Percentiles rank a stretch among this genome's conserved stretches.
These are phyloP conservation scores for Cercospora zeina DNA, from an alignment of 2,329 filamentous ascomycete genomes.

Conservation along the genomic window DNA sequence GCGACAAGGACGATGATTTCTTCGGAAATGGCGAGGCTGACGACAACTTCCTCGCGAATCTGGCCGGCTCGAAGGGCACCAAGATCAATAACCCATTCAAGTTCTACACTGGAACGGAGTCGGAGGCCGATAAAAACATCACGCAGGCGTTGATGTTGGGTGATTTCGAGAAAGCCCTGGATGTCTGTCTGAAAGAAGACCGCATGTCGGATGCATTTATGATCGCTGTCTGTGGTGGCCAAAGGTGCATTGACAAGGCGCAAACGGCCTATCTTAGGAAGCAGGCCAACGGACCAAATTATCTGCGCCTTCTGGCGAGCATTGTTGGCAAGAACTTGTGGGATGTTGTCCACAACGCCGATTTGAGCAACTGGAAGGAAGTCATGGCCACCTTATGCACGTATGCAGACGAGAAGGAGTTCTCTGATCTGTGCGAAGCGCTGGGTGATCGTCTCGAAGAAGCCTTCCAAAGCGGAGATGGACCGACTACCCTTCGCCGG, in stretches of 20 bases:
- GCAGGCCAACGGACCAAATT: conserved; percentile 81
- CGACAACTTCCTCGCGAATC: conserved; percentile 82
- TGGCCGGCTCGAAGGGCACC: conserved; percentile 84
- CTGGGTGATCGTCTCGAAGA: conserved; percentile 89
- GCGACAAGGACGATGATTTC: conserved; percentile 55
- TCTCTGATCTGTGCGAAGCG: conserved; percentile 91
- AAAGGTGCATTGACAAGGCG: conserved; percentile 89
- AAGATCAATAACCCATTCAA: conserved; percentile 95
- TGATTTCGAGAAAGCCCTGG: conserved; percentile 84
- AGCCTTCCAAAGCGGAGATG: conserved; percentile 53
- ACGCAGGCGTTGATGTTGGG: conserved; percentile 87
- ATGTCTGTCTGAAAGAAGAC: conserved; percentile 83
- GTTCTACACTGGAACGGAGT: conserved; percentile 81
- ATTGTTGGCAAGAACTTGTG: conserved; percentile 96
- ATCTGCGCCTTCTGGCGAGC: conserved; percentile 83
- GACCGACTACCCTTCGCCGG: conserved; percentile 61
- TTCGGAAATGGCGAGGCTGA: conserved; percentile 72
- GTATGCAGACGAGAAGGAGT: conserved; percentile 86
- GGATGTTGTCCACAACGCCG: conserved; percentile 96
- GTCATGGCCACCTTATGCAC: conserved; percentile 95
- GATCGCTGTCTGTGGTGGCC: conserved; percentile 94
- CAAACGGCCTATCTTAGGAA: conserved; percentile 87
- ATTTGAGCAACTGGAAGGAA: conserved; percentile 92
- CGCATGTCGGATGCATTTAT: conserved; percentile 95
- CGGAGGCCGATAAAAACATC: conserved; percentile 78